Evolutionary conservation across 805 yeast genomes (phyloP), one percentile per base, ranked within the genome.

Genomic region (Debaryomyces prosopidis): DNA sequence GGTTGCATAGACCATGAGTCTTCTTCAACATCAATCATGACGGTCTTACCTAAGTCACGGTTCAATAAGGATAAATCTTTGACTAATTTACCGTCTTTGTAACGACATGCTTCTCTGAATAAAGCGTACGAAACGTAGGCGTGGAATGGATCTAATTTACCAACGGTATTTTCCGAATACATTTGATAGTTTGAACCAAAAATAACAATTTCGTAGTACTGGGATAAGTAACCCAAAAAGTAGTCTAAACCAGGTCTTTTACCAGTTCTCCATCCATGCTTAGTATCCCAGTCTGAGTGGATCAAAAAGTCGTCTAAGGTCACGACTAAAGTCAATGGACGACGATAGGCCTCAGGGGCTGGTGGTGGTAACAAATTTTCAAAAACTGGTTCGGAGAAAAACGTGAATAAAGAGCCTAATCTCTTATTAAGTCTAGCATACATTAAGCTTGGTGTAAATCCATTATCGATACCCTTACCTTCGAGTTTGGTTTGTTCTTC

Each of bases 241-340:
- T 94, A 94, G 68, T 95, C 99, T 49, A 89, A 84, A 51, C 99
- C 99, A 28, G 99, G 98, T 74, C 99, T 89, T 76, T 94, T 94
- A 26, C 96, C 98, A 12, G 97, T 92, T 72, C 94, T 85, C 99
- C 99, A 94, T 44, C 99, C 99, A 62, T 82, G 77, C 66, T 88
- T 82, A 54, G 89, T 81, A 46, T 88, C 80, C 99, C 99, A 94
- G 51, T 86, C 88, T 33, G 96, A 84, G 65, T 94, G 97, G 46
- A 92, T 81, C 61, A 94, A 77, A 48, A 94, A 72, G 60, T 94
- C 99, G 58, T 94, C 99, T 59, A 94, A 77, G 26, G 88, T 84
- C 56, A 94, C 66, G 6, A 94, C 97, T 53, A 94, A 75, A 3
- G 99, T 94, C 62, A 87, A 69, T 28, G 98, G 97, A 60, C 96